Evolutionary conservation across 202 grass and related monocot species (phyloP).

Genomic region (Cymbopogon flexuosus): DNA sequence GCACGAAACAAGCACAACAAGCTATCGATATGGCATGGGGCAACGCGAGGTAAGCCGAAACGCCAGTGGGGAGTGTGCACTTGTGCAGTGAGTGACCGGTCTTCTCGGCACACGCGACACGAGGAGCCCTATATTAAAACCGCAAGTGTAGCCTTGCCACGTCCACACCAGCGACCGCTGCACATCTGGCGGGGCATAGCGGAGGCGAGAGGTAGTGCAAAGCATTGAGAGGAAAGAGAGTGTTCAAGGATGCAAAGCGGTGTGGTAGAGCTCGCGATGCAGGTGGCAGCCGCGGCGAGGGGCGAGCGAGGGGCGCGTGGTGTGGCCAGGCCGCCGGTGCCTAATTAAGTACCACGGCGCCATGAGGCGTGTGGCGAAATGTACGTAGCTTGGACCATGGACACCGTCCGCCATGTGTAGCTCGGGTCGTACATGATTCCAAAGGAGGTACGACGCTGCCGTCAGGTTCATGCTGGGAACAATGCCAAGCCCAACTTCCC

Average conservation of each 20-base stretch:
- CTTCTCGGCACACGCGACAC: neutral
- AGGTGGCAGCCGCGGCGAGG: neutral
- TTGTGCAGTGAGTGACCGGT: too few species aligned
- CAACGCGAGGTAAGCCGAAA: neutral
- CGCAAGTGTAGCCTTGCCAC: too few species aligned
- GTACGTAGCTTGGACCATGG: slow-evolving; percentile 33
- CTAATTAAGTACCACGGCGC: slow-evolving; percentile 25
- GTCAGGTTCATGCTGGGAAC: neutral
- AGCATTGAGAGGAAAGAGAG: neutral
- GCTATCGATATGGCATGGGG: neutral
- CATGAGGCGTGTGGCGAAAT: neutral
- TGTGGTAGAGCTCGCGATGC: neutral
- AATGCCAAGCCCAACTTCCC: neutral
- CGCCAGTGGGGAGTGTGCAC: neutral
- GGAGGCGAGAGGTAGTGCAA: too few species aligned
- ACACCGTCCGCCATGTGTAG: neutral
- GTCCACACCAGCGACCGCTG: too few species aligned
- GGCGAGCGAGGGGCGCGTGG: neutral
- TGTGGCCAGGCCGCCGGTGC: neutral
- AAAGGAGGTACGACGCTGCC: neutral
- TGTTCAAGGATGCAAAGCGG: neutral
- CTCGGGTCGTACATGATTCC: neutral
- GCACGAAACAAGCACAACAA: neutral
- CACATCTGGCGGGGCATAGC: too few species aligned
- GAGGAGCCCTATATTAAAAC: neutral